These are phyloP conservation scores for Russula sp. DNA, from an alignment of 768 basidiomycete genomes.

Conservation along the genomic window DNA sequence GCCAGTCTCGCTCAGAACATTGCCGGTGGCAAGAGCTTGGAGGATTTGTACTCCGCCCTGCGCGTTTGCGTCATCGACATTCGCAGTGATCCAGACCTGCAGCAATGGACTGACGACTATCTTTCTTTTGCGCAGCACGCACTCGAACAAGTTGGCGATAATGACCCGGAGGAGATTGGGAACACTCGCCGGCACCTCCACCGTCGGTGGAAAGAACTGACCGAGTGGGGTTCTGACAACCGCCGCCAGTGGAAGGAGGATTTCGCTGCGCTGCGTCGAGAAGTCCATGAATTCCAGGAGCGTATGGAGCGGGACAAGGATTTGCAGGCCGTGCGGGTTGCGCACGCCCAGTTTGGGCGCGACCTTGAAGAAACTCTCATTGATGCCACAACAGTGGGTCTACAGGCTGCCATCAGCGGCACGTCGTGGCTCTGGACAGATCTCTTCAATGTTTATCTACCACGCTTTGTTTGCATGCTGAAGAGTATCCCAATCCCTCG, in stretches of 20 bases:
- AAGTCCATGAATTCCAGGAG: conserved; percentile 40
- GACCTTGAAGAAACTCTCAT: conserved; percentile 46
- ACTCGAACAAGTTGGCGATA: conserved; percentile 48
- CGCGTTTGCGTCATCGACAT: conserved; percentile 43
- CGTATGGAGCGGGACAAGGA: conserved; percentile 47
- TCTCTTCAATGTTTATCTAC: conserved; percentile 72
- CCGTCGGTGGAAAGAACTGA: conserved; percentile 44
- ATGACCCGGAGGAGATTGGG: conserved; percentile 42
- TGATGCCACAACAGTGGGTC: conserved; percentile 35
- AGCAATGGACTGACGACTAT: conserved; percentile 50
- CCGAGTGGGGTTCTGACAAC: conserved; percentile 39
- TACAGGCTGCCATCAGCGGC: conserved; percentile 53
- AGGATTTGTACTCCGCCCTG: conserved; percentile 40
- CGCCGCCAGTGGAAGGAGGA: conserved; percentile 48
- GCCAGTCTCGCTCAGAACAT: conserved; percentile 47
- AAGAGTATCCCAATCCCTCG: conserved; percentile 66
- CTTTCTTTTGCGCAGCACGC: conserved; percentile 41
- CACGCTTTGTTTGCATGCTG: conserved; percentile 46
- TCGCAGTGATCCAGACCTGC: conserved; percentile 48
- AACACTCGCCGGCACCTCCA: conserved; percentile 41
- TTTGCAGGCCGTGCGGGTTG: conserved; percentile 40
- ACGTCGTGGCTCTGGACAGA: conserved; percentile 79
- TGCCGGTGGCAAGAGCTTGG: conserved; percentile 44
- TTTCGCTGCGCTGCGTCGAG: conserved; percentile 40
- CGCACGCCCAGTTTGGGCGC: conserved; percentile 42